Evolutionary conservation across 2,329 filamentous ascomycete genomes (phyloP).

Genomic region (Cladosporium velox): DNA sequence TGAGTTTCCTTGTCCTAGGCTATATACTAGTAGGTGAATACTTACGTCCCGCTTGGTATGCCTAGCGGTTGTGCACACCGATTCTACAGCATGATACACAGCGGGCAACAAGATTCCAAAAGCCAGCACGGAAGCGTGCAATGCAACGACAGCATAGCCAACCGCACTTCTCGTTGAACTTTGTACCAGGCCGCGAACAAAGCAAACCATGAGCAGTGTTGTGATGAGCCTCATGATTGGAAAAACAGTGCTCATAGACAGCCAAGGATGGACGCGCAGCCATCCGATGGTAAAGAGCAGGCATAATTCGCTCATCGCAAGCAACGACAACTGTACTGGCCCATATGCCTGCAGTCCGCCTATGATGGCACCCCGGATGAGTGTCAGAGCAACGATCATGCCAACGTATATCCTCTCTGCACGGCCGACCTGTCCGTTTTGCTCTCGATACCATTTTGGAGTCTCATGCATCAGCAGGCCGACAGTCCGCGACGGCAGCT

Average conservation of each 20-base stretch:
- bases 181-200: not conserved
- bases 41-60: not conserved
- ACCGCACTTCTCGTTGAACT: not conserved
- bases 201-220: slow-evolving; percentile 4
- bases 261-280: not conserved
- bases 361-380: slow-evolving; percentile 11
- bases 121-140: slow-evolving; percentile 4
- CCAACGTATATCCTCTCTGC: slow-evolving; percentile 5
- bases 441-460: slow-evolving; percentile 16
- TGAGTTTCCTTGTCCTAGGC: not conserved
- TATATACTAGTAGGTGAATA: not conserved
- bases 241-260: not conserved
- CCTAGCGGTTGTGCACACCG: not conserved
- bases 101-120: slow-evolving; percentile 4
- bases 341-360: slow-evolving; percentile 10
- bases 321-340: slow-evolving; percentile 5
- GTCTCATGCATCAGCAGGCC: not conserved
- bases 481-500: not conserved
- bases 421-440: not conserved
- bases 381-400: slow-evolving; percentile 1
- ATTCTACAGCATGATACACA: not conserved
- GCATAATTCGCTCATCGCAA: not conserved
- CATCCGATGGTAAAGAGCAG: slow-evolving; percentile 6
- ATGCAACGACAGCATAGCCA: not conserved
- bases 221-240: not conserved